Percentiles rank a stretch among this genome's conserved stretches.
Evolutionary conservation across 176 grass and related monocot genomes (phyloP).

Genomic region (Thinopyrum elongatum): DNA sequence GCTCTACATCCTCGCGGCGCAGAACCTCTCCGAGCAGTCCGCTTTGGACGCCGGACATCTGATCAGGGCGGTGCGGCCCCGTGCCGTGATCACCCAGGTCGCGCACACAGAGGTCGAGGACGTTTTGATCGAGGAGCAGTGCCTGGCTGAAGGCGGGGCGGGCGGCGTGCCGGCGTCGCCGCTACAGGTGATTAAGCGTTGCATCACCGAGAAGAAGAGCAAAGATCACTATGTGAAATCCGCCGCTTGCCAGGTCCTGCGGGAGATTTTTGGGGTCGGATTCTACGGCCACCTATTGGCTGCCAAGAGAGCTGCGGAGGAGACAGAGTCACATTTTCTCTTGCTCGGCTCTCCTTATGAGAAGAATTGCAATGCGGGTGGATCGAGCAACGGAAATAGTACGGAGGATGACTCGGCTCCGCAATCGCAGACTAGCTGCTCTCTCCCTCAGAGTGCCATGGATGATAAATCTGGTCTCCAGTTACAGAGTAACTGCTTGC

Average conservation of each 20-base stretch:
- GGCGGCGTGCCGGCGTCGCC: conserved; percentile 69
- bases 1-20: conserved; percentile 82
- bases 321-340: conserved; percentile 63
- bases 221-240: conserved; percentile 75
- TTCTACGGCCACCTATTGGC: conserved; percentile 88
- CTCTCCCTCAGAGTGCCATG: conserved; percentile 24
- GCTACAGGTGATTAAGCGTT: conserved; percentile 71
- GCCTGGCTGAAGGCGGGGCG: conserved; percentile 33
- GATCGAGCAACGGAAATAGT: background rate
- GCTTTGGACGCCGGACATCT: conserved; percentile 67
- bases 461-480: conserved; percentile 42
- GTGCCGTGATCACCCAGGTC: conserved; percentile 74
- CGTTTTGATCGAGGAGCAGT: conserved; percentile 68
- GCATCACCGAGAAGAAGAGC: conserved; percentile 77
- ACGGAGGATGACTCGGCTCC: conserved; percentile 26
- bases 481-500: conserved; percentile 47
- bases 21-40: conserved; percentile 80
- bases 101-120: conserved; percentile 55
- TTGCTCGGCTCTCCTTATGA: conserved; percentile 90
- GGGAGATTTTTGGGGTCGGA: conserved; percentile 89
- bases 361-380: conserved; percentile 29
- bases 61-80: conserved; percentile 74
- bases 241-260: conserved; percentile 75
- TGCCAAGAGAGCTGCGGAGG: conserved; percentile 80
- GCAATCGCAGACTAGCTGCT: conserved; percentile 41